These are phyloP conservation scores for Phyllosticta citriasiana DNA, from an alignment of 2,329 filamentous ascomycete species.

Conservation along the genomic window DNA sequence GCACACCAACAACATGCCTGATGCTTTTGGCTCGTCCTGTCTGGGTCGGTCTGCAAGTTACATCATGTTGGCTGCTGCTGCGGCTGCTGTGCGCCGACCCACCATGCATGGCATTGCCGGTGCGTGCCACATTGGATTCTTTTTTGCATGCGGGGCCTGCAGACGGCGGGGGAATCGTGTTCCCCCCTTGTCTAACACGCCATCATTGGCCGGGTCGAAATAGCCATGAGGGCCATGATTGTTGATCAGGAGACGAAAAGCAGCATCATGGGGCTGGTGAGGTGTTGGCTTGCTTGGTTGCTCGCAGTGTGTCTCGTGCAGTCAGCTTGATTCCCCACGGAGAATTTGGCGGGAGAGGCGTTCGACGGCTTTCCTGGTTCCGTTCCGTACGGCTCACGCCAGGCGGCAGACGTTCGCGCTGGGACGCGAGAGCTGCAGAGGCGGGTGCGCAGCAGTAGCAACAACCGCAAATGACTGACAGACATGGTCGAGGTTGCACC, in stretches of 20 bases:
- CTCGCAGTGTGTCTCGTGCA: too few relatives aligned
- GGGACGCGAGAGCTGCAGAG: not conserved
- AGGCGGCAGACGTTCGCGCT: not conserved
- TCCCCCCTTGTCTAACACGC: not conserved
- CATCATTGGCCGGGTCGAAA: not conserved
- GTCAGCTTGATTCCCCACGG: not conserved
- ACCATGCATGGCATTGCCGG: not conserved
- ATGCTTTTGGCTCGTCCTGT: not conserved
- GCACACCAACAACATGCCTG: not conserved
- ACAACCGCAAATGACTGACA: not conserved
- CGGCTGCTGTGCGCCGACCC: not conserved
- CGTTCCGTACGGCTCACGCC: not conserved
- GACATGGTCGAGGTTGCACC: not conserved
- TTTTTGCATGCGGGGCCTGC: not conserved
- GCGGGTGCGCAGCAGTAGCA: not conserved
- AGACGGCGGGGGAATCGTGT: not conserved
- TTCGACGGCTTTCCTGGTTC: not conserved
- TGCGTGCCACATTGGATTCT: not conserved
- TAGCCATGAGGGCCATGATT: not conserved
- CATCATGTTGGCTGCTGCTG: not conserved
- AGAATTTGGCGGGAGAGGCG: not conserved
- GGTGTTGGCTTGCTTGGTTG: not conserved
- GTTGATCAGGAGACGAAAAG: not conserved
- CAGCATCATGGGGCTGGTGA: not conserved
- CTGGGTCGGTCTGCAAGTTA: not conserved